phyloP scores from a whole-genome alignment of 23 red algal genomes.

The Agarophyton chilense region DNA sequence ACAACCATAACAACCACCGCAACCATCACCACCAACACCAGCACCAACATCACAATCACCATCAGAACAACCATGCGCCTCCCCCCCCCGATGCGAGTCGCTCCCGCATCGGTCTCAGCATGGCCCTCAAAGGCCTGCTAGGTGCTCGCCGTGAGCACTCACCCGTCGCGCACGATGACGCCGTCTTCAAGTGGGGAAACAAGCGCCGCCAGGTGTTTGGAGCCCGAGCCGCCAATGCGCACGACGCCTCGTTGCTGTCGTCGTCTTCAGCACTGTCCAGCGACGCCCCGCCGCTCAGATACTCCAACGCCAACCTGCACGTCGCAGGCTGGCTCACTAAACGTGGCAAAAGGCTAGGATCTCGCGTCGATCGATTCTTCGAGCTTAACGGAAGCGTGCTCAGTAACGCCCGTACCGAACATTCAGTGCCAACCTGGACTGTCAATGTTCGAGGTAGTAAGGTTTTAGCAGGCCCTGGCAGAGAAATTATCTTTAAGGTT shows the following conservation, averaged over 20 bases:
- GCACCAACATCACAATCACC: background rate
- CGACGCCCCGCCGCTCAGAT: constrained; percentile 51
- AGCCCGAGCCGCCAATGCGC: constrained; percentile 20
- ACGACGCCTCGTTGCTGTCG: constrained; percentile 12
- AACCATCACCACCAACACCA: constrained; percentile 7
- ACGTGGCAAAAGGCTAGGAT: constrained; percentile 38
- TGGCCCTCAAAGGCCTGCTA: constrained; percentile 48
- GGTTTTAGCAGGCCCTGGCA: constrained; percentile 22
- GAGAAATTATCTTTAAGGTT: constrained; percentile 64
- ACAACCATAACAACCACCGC: background rate
- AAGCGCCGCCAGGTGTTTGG: constrained; percentile 45
- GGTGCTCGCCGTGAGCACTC: background rate
- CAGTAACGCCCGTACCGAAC: constrained; percentile 45
- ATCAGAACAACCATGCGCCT: background rate
- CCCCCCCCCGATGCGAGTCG: constrained; percentile 26
- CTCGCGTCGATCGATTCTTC: constrained; percentile 57
- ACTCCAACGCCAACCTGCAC: constrained; percentile 55
- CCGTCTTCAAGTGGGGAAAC: constrained; percentile 51
- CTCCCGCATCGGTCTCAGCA: constrained; percentile 55
- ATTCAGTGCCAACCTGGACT: constrained; percentile 23
- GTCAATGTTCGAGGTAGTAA: constrained; percentile 69
- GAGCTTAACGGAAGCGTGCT: constrained; percentile 59
- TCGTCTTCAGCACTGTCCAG: constrained; percentile 6
- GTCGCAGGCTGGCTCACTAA: constrained; percentile 57
- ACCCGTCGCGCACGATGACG: constrained; percentile 9